phyloP scores from a whole-genome alignment of 768 basidiomycete genomes.

The Mycena galericulata region DNA sequence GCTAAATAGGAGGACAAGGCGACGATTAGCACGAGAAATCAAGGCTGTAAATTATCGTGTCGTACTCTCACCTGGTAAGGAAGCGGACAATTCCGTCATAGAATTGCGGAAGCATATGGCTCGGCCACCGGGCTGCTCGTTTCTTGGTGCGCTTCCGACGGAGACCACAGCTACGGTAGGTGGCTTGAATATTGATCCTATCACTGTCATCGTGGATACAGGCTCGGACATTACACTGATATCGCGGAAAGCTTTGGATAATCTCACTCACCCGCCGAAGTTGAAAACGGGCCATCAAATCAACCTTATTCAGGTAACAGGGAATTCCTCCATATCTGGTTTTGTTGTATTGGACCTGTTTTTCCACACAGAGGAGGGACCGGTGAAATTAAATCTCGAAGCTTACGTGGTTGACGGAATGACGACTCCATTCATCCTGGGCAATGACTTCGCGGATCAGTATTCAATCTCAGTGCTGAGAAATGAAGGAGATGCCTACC shows the following conservation, averaged over 20 bases:
- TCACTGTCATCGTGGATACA: too few species aligned
- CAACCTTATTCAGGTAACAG: slow-evolving; percentile 49
- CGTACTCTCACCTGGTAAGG: background rate
- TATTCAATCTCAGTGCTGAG: slow-evolving; percentile 45
- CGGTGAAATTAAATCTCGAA: slow-evolving; percentile 41
- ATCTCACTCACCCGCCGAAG: slow-evolving; percentile 12
- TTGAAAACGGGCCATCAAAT: slow-evolving; percentile 37
- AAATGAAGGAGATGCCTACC: slow-evolving; percentile 16
- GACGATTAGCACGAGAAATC: slow-evolving; percentile 12
- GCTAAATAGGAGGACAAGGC: background rate
- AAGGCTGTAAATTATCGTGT: background rate
- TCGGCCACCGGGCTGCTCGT: slow-evolving; percentile 41
- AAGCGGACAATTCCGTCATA: background rate
- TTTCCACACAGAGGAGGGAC: slow-evolving; percentile 39
- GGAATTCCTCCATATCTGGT: slow-evolving; percentile 42
- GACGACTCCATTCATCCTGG: slow-evolving; percentile 45
- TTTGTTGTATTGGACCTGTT: slow-evolving; percentile 42
- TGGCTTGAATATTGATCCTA: too few species aligned
- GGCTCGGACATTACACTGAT: too few species aligned
- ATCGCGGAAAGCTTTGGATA: too few species aligned
- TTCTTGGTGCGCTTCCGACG: too few species aligned
- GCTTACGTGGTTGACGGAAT: slow-evolving; percentile 31
- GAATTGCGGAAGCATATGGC: slow-evolving; percentile 36
- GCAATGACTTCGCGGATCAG: slow-evolving; percentile 48
- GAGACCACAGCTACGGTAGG: too few species aligned